A percentile compares a stretch with the other conserved stretches of the same genome.
These are phyloP conservation scores for Synchytrium microbalum DNA, from an alignment of 371 early-diverging fungal genomes.

Conservation along the genomic window DNA sequence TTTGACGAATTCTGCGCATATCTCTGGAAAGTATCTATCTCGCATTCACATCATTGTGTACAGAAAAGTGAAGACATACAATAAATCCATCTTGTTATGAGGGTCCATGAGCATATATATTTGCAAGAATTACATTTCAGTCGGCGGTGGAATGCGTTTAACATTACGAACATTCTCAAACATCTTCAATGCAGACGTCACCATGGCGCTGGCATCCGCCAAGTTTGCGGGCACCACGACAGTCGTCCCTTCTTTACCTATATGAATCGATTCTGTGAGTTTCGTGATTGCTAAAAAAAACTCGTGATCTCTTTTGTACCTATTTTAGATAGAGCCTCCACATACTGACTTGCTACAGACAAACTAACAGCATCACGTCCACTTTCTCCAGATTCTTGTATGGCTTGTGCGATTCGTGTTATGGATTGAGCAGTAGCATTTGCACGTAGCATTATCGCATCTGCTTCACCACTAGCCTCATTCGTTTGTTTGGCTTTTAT, in stretches of 20 bases:
- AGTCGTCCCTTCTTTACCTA: slow-evolving; percentile 90
- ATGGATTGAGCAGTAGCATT: slow-evolving; percentile 78
- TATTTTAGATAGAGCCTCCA: slow-evolving; percentile 85
- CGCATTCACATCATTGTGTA: no score
- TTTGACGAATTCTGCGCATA: no score
- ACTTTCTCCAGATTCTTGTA: slow-evolving; percentile 40
- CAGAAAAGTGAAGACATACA: no score
- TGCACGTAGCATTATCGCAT: slow-evolving; percentile 81
- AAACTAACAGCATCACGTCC: slow-evolving; percentile 85
- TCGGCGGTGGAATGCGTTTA: no score
- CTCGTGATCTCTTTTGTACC: no score
- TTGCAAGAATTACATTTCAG: no score
- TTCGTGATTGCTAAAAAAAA: no score
- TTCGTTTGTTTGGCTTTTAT: slow-evolving; percentile 83
- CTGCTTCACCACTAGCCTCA: slow-evolving; percentile 75
- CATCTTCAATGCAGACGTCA: slow-evolving; percentile 46
- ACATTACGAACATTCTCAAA: no score
- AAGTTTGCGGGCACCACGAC: slow-evolving; percentile 85
- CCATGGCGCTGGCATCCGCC: slow-evolving; percentile 74
- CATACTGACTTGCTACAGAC: slow-evolving; percentile 94
- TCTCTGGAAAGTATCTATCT: no score
- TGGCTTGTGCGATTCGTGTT: slow-evolving; percentile 68
- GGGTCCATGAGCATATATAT: no score
- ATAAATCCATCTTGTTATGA: no score
- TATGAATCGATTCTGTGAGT: no score